phyloP scores from a whole-genome alignment of 2,329 filamentous ascomycete genomes.

The Paraphaeosphaeria sporulosa region DNA sequence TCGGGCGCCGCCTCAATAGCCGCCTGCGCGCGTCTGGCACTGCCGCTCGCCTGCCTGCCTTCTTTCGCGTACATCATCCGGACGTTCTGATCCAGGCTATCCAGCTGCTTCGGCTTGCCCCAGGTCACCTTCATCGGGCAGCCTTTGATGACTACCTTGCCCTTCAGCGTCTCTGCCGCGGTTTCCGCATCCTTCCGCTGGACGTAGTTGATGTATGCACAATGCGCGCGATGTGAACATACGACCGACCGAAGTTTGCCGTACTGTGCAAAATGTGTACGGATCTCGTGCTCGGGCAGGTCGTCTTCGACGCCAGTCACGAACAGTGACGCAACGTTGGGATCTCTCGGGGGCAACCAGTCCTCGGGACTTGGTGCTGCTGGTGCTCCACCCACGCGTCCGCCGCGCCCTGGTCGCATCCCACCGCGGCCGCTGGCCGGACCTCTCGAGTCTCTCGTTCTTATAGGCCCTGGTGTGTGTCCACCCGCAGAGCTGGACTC shows the following conservation, averaged over 20 bases:
- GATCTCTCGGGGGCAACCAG: conserved; percentile 82
- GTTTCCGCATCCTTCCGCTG: conserved; percentile 84
- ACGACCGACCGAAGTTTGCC: conserved; percentile 92
- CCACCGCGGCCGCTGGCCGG: conserved; percentile 43
- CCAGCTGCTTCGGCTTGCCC: conserved; percentile 90
- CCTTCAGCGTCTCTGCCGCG: conserved; percentile 84
- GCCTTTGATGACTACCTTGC: conserved; percentile 86
- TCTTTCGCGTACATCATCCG: conserved; percentile 82
- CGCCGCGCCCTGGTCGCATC: conserved; percentile 52
- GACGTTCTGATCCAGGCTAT: conserved; percentile 88
- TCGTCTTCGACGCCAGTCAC: conserved; percentile 96
- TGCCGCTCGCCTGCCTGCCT: conserved; percentile 60
- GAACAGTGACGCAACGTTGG: conserved; percentile 90
- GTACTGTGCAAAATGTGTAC: conserved; percentile 87
- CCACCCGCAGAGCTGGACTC: conserved; percentile 36
- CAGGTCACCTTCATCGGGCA: conserved; percentile 90
- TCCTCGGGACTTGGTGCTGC: conserved; percentile 84
- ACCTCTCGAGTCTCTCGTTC: conserved; percentile 69
- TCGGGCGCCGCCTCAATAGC: conserved; percentile 53
- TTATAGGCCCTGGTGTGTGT: conserved; percentile 72
- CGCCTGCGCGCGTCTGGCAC: conserved; percentile 39
- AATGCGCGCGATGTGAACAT: conserved; percentile 96
- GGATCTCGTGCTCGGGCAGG: conserved; percentile 87
- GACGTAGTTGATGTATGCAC: conserved; percentile 94
- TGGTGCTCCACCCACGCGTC: conserved; percentile 65